Conservation (phyloP, 352 stramenopile species). For the Pythium aquatile region DNA sequence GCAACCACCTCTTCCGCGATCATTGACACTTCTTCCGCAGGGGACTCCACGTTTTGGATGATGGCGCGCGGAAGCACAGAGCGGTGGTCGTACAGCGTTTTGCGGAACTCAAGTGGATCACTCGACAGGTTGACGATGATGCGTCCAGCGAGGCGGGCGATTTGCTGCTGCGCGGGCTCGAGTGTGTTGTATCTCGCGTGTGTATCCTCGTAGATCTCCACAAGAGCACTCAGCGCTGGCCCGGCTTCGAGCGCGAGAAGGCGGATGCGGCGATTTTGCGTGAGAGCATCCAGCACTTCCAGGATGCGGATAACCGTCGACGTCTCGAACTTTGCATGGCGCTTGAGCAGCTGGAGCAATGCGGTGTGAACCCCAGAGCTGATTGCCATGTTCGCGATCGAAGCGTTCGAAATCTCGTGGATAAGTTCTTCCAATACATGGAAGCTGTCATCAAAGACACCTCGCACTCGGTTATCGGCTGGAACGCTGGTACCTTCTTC, state of each 20-base stretch:
- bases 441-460: constrained; percentile 63
- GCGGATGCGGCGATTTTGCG: constrained; percentile 60
- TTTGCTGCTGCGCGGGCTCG: constrained; percentile 35
- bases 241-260: constrained; percentile 70
- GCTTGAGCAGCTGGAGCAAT: constrained; percentile 54
- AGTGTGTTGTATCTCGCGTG: constrained; percentile 39
- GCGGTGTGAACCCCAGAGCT: constrained; percentile 64
- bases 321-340: constrained; percentile 1
- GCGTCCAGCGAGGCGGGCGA: constrained; percentile 45
- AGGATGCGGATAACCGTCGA: constrained; percentile 29
- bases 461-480: constrained; percentile 26
- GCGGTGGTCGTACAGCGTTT: constrained; percentile 74
- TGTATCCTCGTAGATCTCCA: constrained; percentile 51
- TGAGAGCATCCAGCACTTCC: constrained; percentile 52
- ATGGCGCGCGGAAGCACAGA: constrained; percentile 50
- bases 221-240: constrained; percentile 46
- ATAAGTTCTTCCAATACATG: constrained; percentile 61
- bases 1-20: constrained; percentile 72
- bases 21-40: constrained; percentile 43
- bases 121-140: constrained; percentile 68
- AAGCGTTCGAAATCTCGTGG: constrained; percentile 55
- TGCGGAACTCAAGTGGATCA: constrained; percentile 79
- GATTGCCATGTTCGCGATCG: constrained; percentile 68
- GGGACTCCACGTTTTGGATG: constrained; percentile 63
- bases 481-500: constrained; percentile 16